Conservation (phyloP, 306 rosid species). For the Arachis stenosperma region DNA sequence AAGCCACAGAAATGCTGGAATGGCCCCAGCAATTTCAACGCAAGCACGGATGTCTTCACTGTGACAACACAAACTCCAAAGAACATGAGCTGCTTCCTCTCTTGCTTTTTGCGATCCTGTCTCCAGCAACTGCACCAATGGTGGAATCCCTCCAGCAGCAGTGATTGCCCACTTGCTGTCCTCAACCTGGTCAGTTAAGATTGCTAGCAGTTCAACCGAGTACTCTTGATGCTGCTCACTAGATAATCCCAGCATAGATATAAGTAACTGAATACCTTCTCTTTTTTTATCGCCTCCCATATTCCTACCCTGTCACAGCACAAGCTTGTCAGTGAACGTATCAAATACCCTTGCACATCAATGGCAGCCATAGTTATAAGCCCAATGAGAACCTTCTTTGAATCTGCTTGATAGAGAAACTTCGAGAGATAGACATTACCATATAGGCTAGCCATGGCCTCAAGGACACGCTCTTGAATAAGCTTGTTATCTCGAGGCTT, state of each 20-base stretch:
- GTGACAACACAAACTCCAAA: conserved; percentile 92
- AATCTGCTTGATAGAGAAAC: conserved; percentile 71
- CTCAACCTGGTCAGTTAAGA: conserved; percentile 84
- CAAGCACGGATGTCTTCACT: conserved; percentile 95
- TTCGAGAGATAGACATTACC: conserved; percentile 80
- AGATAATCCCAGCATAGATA: conserved; percentile 82
- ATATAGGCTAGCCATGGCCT: conserved; percentile 96
- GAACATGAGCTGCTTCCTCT: conserved; percentile 93
- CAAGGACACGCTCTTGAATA: conserved; percentile 91
- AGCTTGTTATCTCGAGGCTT: conserved; percentile 79
- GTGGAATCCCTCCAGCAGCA: conserved; percentile 99
- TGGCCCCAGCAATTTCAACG: conserved; percentile 54
- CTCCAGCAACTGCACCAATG: conserved; percentile 89
- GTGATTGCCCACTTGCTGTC: conserved; percentile 99
- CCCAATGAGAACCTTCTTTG: conserved; percentile 87
- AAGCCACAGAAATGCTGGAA: conserved; percentile 88
- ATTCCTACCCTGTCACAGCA: conserved; percentile 73
- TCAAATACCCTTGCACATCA: conserved; percentile 82
- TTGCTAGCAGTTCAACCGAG: conserved; percentile 84
- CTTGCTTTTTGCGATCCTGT: conserved; percentile 90
- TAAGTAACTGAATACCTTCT: conserved; percentile 93
- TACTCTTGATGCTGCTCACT: conserved; percentile 97
- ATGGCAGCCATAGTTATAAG: conserved; percentile 82
- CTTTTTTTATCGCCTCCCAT: conserved; percentile 93
- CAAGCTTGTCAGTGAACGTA: conserved; percentile 76